phyloP scores from a whole-genome alignment of 768 basidiomycete species.

The Trametes cingulata region DNA sequence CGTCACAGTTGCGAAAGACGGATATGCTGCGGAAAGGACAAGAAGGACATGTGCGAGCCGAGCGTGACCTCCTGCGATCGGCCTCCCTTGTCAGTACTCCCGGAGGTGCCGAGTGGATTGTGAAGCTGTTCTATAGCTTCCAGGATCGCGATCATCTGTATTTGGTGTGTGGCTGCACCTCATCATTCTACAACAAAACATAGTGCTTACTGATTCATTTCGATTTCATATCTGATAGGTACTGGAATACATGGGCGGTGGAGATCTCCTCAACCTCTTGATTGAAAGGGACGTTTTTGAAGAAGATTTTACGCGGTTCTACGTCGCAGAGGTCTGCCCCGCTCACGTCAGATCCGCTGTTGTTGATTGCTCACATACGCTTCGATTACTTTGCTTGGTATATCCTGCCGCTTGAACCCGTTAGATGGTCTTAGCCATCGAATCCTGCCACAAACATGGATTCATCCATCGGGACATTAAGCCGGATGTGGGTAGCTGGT shows the following conservation, averaged over 20 bases:
- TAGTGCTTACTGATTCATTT: conserved; percentile 48
- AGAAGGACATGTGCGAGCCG: conserved; percentile 95
- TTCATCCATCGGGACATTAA: conserved; percentile 99
- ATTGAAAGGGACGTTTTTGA: conserved; percentile 91
- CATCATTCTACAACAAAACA: conserved; percentile 9
- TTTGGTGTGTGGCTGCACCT: conserved; percentile 57
- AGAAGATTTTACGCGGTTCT: conserved; percentile 90
- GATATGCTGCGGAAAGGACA: conserved; percentile 97
- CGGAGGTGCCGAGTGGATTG: conserved; percentile 88
- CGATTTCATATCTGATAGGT: conserved; percentile 68
- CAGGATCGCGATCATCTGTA: conserved; percentile 95
- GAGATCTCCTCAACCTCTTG: conserved; percentile 93
- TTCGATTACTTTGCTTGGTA: neutral
- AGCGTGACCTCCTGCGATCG: conserved; percentile 90
- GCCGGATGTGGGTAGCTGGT: conserved; percentile 65
- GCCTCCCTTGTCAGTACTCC: conserved; percentile 79
- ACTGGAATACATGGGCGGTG: conserved; percentile 94
- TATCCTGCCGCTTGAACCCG: neutral
- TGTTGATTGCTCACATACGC: conserved; percentile 17
- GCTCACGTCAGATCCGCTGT: conserved; percentile 21
- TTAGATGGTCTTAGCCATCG: conserved; percentile 92
- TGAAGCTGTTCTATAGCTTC: conserved; percentile 89
- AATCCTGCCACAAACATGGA: conserved; percentile 90
- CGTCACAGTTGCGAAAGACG: conserved; percentile 69
- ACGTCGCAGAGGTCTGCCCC: conserved; percentile 80